A percentile compares a stretch with the other conserved stretches of the same genome.
Conservation (phyloP, 1,284 basidiomycete genomes). For the Cryptococcus jaspeensis region DNA sequence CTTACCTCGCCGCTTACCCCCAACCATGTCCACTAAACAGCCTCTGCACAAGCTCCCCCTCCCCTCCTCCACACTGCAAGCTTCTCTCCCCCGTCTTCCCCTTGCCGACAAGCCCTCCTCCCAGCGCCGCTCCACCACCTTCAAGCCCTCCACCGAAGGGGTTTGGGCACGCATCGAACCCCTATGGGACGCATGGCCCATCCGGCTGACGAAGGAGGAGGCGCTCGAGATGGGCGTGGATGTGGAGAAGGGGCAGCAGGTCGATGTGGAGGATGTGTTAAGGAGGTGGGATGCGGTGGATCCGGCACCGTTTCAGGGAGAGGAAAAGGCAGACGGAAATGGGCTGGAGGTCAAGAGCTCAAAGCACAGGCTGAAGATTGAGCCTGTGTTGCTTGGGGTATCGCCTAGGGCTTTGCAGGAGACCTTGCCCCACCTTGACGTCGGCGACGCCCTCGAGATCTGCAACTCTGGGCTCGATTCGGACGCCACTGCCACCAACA, state of each 20-base stretch:
- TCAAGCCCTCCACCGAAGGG: constrained; percentile 48
- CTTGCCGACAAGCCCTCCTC: constrained; percentile 60
- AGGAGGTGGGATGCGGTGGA: constrained; percentile 44
- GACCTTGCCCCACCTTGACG: constrained; percentile 79
- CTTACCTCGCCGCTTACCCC: too few species aligned
- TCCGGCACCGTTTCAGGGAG: constrained; percentile 1
- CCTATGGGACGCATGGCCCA: constrained; percentile 80
- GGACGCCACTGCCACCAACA: constrained; percentile 16
- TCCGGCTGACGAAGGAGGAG: constrained; percentile 65
- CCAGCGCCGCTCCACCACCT: constrained; percentile 66
- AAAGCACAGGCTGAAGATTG: constrained; percentile 58
- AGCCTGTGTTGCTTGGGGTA: constrained; percentile 63
- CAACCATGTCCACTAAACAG: too few species aligned
- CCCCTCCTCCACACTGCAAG: constrained; percentile 33
- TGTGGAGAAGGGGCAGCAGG: constrained; percentile 43
- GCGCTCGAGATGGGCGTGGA: constrained; percentile 64
- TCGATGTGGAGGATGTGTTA: constrained; percentile 61
- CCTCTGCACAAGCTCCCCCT: constrained; percentile 28
- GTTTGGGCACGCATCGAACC: constrained; percentile 78
- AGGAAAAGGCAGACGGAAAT: constrained; percentile 21
- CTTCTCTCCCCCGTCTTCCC: constrained; percentile 23
- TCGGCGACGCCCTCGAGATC: constrained; percentile 70
- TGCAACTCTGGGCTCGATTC: constrained; percentile 20
- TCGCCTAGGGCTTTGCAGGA: constrained; percentile 68
- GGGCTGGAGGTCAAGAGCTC: constrained; percentile 32